Conservation (phyloP, 2,329 filamentous ascomycete genomes). For the Ceratocystis cacaofunesta region DNA sequence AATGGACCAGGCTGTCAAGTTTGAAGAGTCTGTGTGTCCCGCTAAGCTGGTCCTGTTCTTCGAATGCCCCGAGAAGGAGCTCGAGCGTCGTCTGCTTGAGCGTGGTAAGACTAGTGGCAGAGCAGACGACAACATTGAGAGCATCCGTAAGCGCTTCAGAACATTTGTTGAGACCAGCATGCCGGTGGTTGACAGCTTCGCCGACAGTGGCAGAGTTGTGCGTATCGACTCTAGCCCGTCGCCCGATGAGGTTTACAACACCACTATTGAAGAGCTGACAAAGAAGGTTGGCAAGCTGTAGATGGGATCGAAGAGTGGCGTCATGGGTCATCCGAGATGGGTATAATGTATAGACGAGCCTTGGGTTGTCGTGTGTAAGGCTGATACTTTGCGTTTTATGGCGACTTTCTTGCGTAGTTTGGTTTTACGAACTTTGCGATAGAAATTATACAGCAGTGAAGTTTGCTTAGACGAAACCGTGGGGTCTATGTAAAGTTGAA, state of each 20-base stretch:
- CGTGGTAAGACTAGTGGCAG: conserved; percentile 85
- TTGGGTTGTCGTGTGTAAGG: background rate
- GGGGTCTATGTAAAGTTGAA: background rate
- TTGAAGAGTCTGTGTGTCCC: conserved; percentile 76
- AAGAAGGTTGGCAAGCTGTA: conserved; percentile 30
- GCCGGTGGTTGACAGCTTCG: conserved; percentile 84
- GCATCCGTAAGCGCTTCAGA: conserved; percentile 89
- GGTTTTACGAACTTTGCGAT: no score
- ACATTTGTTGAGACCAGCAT: conserved; percentile 93
- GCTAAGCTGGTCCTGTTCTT: conserved; percentile 83
- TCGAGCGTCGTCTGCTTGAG: conserved; percentile 72
- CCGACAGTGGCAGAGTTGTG: conserved; percentile 61
- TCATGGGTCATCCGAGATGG: background rate
- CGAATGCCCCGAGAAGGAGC: conserved; percentile 78
- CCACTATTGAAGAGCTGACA: conserved; percentile 36
- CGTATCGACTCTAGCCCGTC: conserved; percentile 57
- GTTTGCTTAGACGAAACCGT: background rate
- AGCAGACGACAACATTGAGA: conserved; percentile 85
- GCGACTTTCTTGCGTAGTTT: no score
- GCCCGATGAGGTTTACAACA: conserved; percentile 46
- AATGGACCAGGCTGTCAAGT: conserved; percentile 90
- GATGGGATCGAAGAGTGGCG: background rate
- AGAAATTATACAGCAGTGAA: background rate
- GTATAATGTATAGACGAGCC: background rate
- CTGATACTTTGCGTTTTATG: no score